These are phyloP conservation scores for Vigna mungo DNA, from an alignment of 306 rosid species.

Conservation along the genomic window DNA sequence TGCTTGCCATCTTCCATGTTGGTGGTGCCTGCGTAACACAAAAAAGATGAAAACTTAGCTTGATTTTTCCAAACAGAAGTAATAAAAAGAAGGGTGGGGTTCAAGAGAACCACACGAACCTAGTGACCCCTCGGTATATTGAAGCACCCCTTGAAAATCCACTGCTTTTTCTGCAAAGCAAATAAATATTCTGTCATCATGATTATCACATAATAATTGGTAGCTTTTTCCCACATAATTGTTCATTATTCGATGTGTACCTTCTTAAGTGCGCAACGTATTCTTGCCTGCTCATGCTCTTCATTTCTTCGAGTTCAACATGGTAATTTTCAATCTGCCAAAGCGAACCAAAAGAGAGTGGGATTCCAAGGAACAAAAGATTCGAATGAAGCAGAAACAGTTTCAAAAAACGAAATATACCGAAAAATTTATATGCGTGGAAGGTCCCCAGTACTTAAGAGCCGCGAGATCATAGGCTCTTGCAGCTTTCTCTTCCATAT, in stretches of 20 bases:
- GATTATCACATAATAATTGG: not conserved
- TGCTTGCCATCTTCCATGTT: slow-evolving; percentile 99
- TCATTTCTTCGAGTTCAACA: slow-evolving; percentile 81
- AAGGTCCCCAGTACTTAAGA: slow-evolving; percentile 94
- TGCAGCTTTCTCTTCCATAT: slow-evolving; percentile 99
- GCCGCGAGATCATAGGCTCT: slow-evolving; percentile 99
- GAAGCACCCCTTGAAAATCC: slow-evolving; percentile 99
- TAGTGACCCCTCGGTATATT: slow-evolving; percentile 95
- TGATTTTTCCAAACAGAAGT: not conserved
- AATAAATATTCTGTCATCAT: not conserved
- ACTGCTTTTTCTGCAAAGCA: slow-evolving; percentile 85
- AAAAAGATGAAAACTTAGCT: not conserved
- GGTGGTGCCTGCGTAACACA: slow-evolving; percentile 78
- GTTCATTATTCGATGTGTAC: slow-evolving; percentile 41
- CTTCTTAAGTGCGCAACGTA: slow-evolving; percentile 96
- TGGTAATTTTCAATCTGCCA: slow-evolving; percentile 81
- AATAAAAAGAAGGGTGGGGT: not conserved
- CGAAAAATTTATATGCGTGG: slow-evolving; percentile 90
- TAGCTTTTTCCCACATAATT: not conserved
- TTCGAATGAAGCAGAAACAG: not conserved
- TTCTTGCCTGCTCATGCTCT: slow-evolving; percentile 95
- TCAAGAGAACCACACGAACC: slow-evolving; percentile 52
- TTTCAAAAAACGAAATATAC: slow-evolving; percentile 43
- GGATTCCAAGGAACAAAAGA: not conserved
- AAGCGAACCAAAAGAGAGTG: not conserved